A percentile compares a stretch with the other conserved stretches of the same genome.
Conservation (phyloP, 2,329 filamentous ascomycete genomes). For the Fusarium odoratissimum region DNA sequence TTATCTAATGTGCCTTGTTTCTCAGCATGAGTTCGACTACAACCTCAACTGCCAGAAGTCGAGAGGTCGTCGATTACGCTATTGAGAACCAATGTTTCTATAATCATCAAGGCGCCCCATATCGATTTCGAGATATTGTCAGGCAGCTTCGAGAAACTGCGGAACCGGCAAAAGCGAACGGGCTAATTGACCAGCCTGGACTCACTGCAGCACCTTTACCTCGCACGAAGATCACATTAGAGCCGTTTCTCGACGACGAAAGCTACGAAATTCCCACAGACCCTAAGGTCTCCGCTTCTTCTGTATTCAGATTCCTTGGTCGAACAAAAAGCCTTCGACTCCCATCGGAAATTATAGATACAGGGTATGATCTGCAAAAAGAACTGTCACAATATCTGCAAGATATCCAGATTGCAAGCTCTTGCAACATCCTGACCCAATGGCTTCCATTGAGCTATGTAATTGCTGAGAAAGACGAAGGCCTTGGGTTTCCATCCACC, state of each 20-base stretch:
- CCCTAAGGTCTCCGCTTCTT: neutral
- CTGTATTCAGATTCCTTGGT: neutral
- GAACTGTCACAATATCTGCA: conserved; percentile 41
- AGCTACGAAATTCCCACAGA: neutral
- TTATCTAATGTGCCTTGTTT: neutral
- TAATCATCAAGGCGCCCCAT: conserved; percentile 42
- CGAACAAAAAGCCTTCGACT: conserved; percentile 26
- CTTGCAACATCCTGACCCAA: conserved; percentile 36
- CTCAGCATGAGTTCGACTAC: conserved; percentile 13
- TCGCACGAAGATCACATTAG: conserved; percentile 12
- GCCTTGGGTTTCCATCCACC: conserved; percentile 42
- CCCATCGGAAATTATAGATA: conserved; percentile 41
- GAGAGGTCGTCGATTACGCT: conserved; percentile 44
- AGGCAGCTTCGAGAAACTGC: conserved; percentile 29
- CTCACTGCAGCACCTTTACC: conserved; percentile 33
- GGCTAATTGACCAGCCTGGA: conserved; percentile 40
- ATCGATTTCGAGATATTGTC: conserved; percentile 43
- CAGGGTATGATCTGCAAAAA: conserved; percentile 32
- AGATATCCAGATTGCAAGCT: conserved; percentile 28
- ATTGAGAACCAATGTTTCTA: conserved; percentile 44
- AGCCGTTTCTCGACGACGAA: conserved; percentile 1
- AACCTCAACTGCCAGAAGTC: neutral
- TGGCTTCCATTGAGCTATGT: conserved; percentile 49
- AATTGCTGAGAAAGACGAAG: conserved; percentile 42
- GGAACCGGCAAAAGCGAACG: conserved; percentile 10